Evolutionary conservation across 768 basidiomycete genomes (phyloP).

Genomic region (Podaxis sp.): DNA sequence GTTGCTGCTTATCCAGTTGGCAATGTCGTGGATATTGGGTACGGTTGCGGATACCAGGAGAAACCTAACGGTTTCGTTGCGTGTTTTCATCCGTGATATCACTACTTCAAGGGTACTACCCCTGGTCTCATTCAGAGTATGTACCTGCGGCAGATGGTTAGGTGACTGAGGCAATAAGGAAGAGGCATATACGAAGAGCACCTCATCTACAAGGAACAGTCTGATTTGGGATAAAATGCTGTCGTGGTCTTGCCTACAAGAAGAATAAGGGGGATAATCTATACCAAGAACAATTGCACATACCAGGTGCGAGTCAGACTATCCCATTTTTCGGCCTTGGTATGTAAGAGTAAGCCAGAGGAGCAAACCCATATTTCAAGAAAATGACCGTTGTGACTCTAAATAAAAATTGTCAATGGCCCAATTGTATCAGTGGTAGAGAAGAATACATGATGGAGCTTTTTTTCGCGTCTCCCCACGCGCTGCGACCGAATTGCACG

Average conservation of each 20-base stretch:
- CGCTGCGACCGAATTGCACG: slow-evolving; percentile 57
- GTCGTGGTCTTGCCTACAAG: slow-evolving; percentile 57
- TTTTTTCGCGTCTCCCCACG: slow-evolving; percentile 72
- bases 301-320: slow-evolving; percentile 88
- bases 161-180: background rate
- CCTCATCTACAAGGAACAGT: slow-evolving; percentile 92
- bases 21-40: slow-evolving; percentile 90
- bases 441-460: slow-evolving; percentile 74
- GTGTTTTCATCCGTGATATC: slow-evolving; percentile 87
- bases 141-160: slow-evolving; percentile 55
- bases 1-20: slow-evolving; percentile 74
- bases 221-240: slow-evolving; percentile 68
- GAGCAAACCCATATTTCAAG: background rate
- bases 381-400: slow-evolving; percentile 74
- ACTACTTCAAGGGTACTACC: slow-evolving; percentile 95
- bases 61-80: slow-evolving; percentile 73
- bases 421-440: background rate
- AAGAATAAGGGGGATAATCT: background rate
- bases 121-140: slow-evolving; percentile 86
- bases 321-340: slow-evolving; percentile 95
- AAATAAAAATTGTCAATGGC: slow-evolving; percentile 12
- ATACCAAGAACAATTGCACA: background rate
- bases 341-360: background rate
- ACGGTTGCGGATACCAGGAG: slow-evolving; percentile 91
- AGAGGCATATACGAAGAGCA: slow-evolving; percentile 26